Evolutionary conservation across 2,329 filamentous ascomycete genomes (phyloP), one percentile per base, ranked within the genome.

Genomic region (Venturia carpophila): DNA sequence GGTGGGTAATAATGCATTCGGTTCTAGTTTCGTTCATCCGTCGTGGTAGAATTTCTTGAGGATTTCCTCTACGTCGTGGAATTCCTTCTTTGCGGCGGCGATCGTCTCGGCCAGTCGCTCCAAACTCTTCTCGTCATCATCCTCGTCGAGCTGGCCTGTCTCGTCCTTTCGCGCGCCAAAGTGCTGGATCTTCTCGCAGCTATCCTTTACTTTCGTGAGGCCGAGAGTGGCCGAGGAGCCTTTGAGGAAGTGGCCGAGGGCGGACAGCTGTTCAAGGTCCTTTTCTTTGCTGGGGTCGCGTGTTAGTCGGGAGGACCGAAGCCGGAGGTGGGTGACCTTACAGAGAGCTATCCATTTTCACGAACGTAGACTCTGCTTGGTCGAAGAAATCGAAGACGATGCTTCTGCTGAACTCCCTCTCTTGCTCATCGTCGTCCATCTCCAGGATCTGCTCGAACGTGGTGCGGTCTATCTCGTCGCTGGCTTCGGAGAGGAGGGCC

Each of bases 371-470:
- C 70, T 92, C 84, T 45, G 92, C 93, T 79, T 99, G 94, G 21
- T 91, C 87, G 70, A 97, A 96, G 80, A 96, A 99, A 67, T 91
- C 91, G 73, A 86, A 88, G 61, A 97, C 92, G 69, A 99, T 92
- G 67, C 89, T 88, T 71, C 82, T 85, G 78, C 90, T 95, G 81
- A 97, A 97, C 61, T 96, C 91, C 71, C 87, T 84, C 13, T 87
- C 85, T 69, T 90, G 88, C 69, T 90, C 89, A 69, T 97, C 89
- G 69, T 97, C 94, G 75, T 99, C 94, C 93, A 99, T 97, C 77
- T 97, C 94, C 68, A 97, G 85, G 75, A 99, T 97, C 80, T 97
- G 94, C 71, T 88, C 87, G 72, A 99, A 99, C 65, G 92, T 96
- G 65, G 77, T 75, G 67, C 81, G 79, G 75, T 97, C 93, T 77